Conservation (phyloP, 2,329 filamentous ascomycete genomes). For the Hymenoscyphus fraxineus region DNA sequence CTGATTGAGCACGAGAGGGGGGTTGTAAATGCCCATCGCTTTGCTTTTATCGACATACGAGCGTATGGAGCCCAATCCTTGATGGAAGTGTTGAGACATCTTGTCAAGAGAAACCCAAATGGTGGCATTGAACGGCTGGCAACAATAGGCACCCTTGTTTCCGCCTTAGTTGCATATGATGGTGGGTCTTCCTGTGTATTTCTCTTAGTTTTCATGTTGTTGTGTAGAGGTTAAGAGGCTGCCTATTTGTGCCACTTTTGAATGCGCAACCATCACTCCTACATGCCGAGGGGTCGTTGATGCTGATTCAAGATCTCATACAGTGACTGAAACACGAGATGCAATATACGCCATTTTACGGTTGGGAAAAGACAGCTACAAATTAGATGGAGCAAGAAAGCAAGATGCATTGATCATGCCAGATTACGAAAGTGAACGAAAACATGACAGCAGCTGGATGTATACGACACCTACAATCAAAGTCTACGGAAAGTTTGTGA, state of each 20-base stretch:
- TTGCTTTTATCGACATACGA: neutral
- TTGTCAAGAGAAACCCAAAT: neutral
- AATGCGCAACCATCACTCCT: no score
- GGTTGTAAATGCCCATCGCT: neutral
- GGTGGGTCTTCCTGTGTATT: neutral
- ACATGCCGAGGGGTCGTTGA: no score
- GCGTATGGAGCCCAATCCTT: neutral
- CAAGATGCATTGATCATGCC: no score
- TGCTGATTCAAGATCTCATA: no score
- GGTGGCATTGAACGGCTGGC: neutral
- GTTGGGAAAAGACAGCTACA: neutral
- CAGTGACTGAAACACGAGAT: neutral
- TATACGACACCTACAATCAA: neutral
- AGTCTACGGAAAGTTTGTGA: neutral
- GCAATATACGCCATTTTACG: slow-evolving; percentile 1
- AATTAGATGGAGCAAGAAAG: neutral
- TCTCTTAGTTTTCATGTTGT: no score
- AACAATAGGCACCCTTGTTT: neutral
- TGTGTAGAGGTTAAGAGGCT: no score
- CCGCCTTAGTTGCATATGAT: neutral
- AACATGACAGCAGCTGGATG: neutral
- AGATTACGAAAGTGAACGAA: neutral
- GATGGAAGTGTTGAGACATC: neutral
- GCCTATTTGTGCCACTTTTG: no score
- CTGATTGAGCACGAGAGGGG: neutral